Conservation (phyloP, 2,329 filamentous ascomycete species). For the Calonectria multiphialidica region DNA sequence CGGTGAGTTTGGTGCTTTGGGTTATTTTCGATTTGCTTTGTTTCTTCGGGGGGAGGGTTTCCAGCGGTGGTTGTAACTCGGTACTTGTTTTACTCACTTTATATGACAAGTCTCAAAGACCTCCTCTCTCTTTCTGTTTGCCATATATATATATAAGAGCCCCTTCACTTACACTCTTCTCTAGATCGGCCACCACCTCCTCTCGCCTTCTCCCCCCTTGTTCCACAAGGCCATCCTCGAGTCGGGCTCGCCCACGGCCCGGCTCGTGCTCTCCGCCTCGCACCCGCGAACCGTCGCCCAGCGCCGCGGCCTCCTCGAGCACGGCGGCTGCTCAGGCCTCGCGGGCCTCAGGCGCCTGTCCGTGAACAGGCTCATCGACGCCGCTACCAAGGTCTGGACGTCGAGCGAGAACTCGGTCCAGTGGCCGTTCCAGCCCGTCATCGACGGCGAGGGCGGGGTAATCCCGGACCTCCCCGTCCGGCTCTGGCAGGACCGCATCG, state of each 20-base stretch:
- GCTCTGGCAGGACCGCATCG: constrained; percentile 19
- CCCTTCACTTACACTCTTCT: constrained; percentile 21
- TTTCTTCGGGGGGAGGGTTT: constrained; percentile 21
- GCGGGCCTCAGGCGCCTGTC: constrained; percentile 58
- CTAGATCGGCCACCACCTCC: constrained; percentile 76
- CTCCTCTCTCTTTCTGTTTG: background rate
- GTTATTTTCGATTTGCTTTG: constrained; percentile 15
- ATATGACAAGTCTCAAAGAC: background rate
- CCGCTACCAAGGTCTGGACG: constrained; percentile 58
- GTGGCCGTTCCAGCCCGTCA: constrained; percentile 78
- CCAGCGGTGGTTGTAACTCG: background rate
- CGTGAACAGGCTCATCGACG: constrained; percentile 61
- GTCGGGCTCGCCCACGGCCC: constrained; percentile 67
- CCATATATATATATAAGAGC: background rate
- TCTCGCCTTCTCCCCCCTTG: constrained; percentile 59
- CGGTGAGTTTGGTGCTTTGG: constrained; percentile 54
- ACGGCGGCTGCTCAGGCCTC: background rate
- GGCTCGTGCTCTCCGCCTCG: constrained; percentile 63
- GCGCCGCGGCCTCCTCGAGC: constrained; percentile 47
- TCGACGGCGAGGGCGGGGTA: constrained; percentile 57
- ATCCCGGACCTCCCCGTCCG: constrained; percentile 57
- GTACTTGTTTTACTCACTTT: background rate
- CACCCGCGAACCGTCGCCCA: constrained; percentile 71
- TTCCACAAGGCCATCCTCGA: constrained; percentile 69
- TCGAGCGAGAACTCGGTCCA: constrained; percentile 57